Base-by-base conservation (phyloP, 805 yeast species). In the Wickerhamomyces bovis region DNA sequence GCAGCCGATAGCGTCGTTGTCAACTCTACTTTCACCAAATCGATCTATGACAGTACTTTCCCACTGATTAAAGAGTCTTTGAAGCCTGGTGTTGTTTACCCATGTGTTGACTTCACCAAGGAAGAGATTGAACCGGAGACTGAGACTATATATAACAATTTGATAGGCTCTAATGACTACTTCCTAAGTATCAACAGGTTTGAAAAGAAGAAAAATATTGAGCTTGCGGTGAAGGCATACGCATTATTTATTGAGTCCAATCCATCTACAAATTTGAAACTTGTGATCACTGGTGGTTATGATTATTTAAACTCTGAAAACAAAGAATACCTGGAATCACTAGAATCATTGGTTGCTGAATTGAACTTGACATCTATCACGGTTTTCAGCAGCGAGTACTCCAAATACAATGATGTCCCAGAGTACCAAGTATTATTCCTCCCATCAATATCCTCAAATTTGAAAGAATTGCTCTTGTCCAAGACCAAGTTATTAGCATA, bases 281-380 rank as follows among this genome's bases (percentile, higher is more conserved):
- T 94, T 44, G 75, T 89, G 2, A 67, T 94, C 35, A 85, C 96
- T 9, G 99, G 99, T 12, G 99, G 99, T 0, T 94, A 83, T 64
- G 99, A 94, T 63, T 55, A 75, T 10, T 67, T 89, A 40, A 85
- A 88, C 0, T 46, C 57, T 1, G 98, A 90, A 62, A 94, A 94
- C 64, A 85, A 79, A 25, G 76, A 76, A 43, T 87, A 87, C 56
- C 70, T 89, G 42, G 59, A 69, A 20, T 86, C 86, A 52, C 71
- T 94, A 35, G 71, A 77, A 52, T 43, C 55, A 6, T 66, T 80
- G 33, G 73, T 84, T 42, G 68, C 72, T 12, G 54, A 64, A 3
- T 64, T 77, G 36, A 60, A 69, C 0, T 62, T 90, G 31, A 60
- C 68, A 10, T 68, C 70, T 44, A 64, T 70, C 18, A 80, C 84